Evolutionary conservation across 164 flowering plant species (phyloP).

Genomic region (Macadamia integrifolia): DNA sequence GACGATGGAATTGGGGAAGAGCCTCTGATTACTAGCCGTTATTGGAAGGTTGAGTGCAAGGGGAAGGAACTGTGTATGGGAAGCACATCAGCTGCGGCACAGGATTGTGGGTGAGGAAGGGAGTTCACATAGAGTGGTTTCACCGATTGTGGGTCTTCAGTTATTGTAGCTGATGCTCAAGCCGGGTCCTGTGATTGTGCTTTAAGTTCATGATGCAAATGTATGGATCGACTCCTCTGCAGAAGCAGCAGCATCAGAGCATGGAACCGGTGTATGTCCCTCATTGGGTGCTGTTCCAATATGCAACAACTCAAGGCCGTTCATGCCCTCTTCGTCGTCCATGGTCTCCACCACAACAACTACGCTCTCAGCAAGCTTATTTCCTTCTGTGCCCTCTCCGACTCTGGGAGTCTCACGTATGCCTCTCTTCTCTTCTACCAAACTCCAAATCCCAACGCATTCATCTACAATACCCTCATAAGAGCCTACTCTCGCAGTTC

Average conservation of each 20-base stretch:
- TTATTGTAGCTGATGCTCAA: too few relatives aligned
- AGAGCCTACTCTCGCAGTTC: conserved; percentile 19
- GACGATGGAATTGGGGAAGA: too few relatives aligned
- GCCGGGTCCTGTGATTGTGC: too few relatives aligned
- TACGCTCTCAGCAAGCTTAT: conserved; percentile 22
- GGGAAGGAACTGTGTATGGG: too few relatives aligned
- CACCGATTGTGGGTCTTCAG: too few relatives aligned
- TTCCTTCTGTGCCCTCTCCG: conserved; percentile 18
- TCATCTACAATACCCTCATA: conserved; percentile 25
- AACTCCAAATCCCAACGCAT: conserved; percentile 10
- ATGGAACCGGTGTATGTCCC: conserved; percentile 16
- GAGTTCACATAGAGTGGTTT: too few relatives aligned
- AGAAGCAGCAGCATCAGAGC: not conserved
- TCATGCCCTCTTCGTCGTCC: conserved; percentile 19
- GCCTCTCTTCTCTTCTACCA: conserved; percentile 16
- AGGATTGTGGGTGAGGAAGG: too few relatives aligned
- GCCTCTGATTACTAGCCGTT: too few relatives aligned
- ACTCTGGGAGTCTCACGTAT: conserved; percentile 14
- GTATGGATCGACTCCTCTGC: not conserved
- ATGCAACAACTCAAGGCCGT: conserved; percentile 20
- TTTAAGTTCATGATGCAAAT: too few relatives aligned
- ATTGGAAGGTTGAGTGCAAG: too few relatives aligned
- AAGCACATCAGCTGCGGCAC: too few relatives aligned
- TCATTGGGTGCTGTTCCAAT: conserved; percentile 14
- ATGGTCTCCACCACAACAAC: conserved; percentile 15